A percentile compares a stretch with the other conserved stretches of the same genome.
Evolutionary conservation across 2,329 filamentous ascomycete genomes (phyloP).

Genomic region (Ophiostoma montium): DNA sequence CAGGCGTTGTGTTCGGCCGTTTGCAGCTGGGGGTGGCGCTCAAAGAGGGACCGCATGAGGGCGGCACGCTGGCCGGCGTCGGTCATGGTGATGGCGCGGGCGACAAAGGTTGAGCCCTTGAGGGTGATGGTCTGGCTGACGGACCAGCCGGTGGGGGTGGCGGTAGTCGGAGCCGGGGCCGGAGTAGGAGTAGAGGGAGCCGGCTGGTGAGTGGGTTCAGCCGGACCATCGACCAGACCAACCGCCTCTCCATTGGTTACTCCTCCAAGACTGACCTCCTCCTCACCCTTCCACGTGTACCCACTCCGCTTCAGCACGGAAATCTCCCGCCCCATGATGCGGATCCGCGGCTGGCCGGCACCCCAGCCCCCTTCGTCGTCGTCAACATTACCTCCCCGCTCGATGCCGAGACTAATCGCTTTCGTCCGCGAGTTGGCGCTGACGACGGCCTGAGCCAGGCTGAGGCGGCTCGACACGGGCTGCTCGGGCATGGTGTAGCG

Average conservation of each 20-base stretch:
- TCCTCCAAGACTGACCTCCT: constrained; percentile 18
- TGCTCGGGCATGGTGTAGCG: constrained; percentile 77
- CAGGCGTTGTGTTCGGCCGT: constrained; percentile 45
- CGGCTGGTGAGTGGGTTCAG: constrained; percentile 7
- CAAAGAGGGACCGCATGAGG: constrained; percentile 33
- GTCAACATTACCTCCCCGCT: constrained; percentile 48
- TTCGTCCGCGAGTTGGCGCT: constrained; percentile 68
- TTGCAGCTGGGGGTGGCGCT: constrained; percentile 33
- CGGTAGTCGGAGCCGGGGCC: not conserved
- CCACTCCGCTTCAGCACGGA: constrained; percentile 65
- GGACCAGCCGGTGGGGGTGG: constrained; percentile 27
- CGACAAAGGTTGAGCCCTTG: constrained; percentile 43
- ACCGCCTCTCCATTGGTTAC: too few relatives aligned
- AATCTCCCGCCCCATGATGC: constrained; percentile 59
- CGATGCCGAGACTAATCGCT: constrained; percentile 60
- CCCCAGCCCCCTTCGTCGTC: constrained; percentile 53
- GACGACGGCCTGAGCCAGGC: constrained; percentile 70
- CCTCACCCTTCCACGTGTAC: constrained; percentile 44
- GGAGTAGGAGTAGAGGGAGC: constrained; percentile 5
- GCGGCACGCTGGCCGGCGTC: constrained; percentile 26
- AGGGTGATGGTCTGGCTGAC: constrained; percentile 36
- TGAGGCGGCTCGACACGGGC: constrained; percentile 68
- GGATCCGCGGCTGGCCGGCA: constrained; percentile 59
- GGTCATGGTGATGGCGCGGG: constrained; percentile 31
- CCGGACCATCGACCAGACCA: too few relatives aligned